Base-by-base conservation (phyloP, 306 rosid species). In the Castanea mollissima region DNA sequence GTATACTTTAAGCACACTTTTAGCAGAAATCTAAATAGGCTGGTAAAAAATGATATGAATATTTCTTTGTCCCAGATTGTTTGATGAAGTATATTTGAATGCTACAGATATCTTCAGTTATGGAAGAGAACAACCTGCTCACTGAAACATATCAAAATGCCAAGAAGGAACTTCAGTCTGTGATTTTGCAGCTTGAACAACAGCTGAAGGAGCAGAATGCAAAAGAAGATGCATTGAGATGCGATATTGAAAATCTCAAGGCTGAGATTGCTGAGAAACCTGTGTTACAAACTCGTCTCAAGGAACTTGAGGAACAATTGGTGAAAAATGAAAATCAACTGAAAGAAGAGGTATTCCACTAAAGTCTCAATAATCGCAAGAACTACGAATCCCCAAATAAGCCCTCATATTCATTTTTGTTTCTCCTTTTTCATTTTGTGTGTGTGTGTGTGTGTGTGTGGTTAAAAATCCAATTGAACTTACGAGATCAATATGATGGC, bases 81-180 rank as follows among this genome's bases (percentile, higher is more conserved):
- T 14, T 23, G 7, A 12, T 49, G 11, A 67, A 67, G 15, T 35
- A 18, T 68, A 10, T 3, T 68, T 68, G 5, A 8, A 75, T 79
- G 74, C 76, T 67, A 76, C 91, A 96, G 99, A 89, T 93, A 74
- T 87, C 94, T 82, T 88, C 97, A 32, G 75, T 82, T 78, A 78
- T 79, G 71, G 96, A 91, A 58, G 99, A 96, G 89, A 96, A 90
- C 85, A 83, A 87, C 86, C 76, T 91, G 78, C 90, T 95, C 55
- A 90, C 84, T 70, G 97, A 91, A 80, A 85, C 93, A 44, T 77
- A 86, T 85, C 94, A 90, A 80, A 88, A 79, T 69, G 65, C 88
- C 74, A 92, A 90, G 82, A 90, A 87, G 79, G 96, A 95, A 78
- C 92, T 90, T 27, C 92, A 91, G 76, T 84, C 91, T 18, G 44